Conservation (phyloP, 2,329 filamentous ascomycete genomes). For the Fusarium sp. region DNA sequence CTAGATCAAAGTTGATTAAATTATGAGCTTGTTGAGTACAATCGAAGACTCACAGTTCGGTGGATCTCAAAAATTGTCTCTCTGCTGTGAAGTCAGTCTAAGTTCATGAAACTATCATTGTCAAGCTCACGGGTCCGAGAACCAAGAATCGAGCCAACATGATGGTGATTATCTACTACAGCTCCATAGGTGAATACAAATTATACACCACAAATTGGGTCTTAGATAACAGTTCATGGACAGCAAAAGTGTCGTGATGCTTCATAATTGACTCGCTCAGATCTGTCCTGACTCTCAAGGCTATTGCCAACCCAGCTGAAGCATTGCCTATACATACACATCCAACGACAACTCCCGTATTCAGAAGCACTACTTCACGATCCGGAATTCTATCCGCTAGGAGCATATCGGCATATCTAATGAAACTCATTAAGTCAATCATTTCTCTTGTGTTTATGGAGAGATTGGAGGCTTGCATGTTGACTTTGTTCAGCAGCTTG, state of each 20-base stretch:
- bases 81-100: background rate
- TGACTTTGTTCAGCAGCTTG: background rate
- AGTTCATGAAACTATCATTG: background rate
- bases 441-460: background rate
- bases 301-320: background rate
- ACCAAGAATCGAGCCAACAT: background rate
- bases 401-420: background rate
- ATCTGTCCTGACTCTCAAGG: background rate
- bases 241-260: background rate
- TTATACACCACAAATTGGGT: background rate
- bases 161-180: background rate
- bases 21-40: background rate
- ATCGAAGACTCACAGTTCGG: background rate
- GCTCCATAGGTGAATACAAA: background rate
- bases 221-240: background rate
- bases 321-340: background rate
- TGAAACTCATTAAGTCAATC: background rate
- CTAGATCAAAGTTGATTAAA: background rate
- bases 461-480: background rate
- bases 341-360: background rate
- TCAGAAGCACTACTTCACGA: background rate
- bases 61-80: background rate
- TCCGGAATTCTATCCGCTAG: background rate
- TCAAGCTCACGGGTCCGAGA: background rate
- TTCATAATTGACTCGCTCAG: background rate